phyloP scores from a whole-genome alignment of 345 rosid genomes.

The Limnanthes douglasii region DNA sequence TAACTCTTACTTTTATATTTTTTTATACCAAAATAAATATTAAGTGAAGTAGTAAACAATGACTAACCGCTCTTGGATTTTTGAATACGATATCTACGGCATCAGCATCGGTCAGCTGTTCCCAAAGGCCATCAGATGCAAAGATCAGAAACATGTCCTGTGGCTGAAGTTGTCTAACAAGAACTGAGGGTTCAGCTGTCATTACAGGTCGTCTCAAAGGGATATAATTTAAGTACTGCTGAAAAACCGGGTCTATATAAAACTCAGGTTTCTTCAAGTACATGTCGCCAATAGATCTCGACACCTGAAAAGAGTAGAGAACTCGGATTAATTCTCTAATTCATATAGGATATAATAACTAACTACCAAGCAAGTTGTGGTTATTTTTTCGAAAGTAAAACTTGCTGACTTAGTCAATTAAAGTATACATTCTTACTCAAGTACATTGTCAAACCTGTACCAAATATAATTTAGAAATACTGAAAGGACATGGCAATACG shows the following conservation, averaged over 20 bases:
- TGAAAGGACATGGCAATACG: too few species aligned
- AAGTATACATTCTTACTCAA: too few species aligned
- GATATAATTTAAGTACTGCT: conserved; percentile 52
- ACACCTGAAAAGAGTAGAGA: conserved; percentile 39
- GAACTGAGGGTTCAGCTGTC: conserved; percentile 85
- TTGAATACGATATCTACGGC: conserved; percentile 78
- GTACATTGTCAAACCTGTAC: too few species aligned
- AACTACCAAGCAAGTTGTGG: too few species aligned
- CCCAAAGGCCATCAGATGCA: conserved; percentile 99
- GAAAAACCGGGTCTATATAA: conserved; percentile 71
- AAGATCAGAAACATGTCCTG: conserved; percentile 78
- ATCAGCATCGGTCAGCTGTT: conserved; percentile 76
- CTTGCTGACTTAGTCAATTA: too few species aligned
- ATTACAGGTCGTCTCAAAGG: conserved; percentile 73
- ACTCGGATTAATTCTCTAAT: neutral
- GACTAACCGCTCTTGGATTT: conserved; percentile 80
- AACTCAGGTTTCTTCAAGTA: conserved; percentile 87
- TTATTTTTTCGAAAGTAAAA: too few species aligned
- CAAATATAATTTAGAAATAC: too few species aligned
- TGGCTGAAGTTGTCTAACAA: conserved; percentile 51
- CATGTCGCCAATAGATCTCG: conserved; percentile 93
- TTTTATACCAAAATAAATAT: too few species aligned
- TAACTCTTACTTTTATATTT: too few species aligned
- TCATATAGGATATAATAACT: too few species aligned
- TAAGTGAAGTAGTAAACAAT: too few species aligned